phyloP scores from a whole-genome alignment of 352 stramenopile species.

The Globisporangium perplexum region DNA sequence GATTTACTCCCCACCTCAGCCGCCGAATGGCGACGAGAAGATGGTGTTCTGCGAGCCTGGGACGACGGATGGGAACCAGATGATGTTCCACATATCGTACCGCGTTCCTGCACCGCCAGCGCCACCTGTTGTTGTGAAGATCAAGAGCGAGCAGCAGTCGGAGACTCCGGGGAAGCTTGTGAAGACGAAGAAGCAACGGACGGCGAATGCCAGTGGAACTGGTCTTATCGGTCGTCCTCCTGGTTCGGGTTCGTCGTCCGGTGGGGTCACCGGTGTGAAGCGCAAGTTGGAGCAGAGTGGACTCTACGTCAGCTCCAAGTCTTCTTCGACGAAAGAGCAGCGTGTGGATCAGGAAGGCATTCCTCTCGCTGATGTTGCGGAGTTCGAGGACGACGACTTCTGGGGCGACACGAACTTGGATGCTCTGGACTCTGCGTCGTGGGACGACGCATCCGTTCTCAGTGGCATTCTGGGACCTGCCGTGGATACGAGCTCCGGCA shows the following conservation, averaged over 20 bases:
- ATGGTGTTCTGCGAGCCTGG: conserved; percentile 24
- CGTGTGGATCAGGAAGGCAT: conserved; percentile 75
- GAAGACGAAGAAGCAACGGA: conserved; percentile 64
- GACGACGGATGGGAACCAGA: conserved; percentile 22
- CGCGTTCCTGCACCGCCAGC: conserved; percentile 44
- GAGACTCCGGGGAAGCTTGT: conserved; percentile 22
- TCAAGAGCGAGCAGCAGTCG: conserved; percentile 25
- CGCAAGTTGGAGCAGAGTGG: conserved; percentile 56
- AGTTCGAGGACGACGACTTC: conserved; percentile 81
- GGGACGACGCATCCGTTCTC: conserved; percentile 73
- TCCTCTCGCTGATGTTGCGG: conserved; percentile 55
- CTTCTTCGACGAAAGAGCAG: conserved; percentile 52
- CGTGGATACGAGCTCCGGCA: conserved; percentile 18
- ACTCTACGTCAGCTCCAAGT: neutral
- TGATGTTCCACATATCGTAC: conserved; percentile 64
- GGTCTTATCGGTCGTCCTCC: conserved; percentile 7
- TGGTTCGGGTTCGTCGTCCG: conserved; percentile 6
- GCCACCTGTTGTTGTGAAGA: conserved; percentile 16
- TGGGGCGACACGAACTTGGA: conserved; percentile 87
- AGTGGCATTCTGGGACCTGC: conserved; percentile 48
- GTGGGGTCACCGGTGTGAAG: conserved; percentile 33
- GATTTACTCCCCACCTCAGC: conserved; percentile 43
- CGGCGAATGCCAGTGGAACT: conserved; percentile 12
- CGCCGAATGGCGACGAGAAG: conserved; percentile 10
- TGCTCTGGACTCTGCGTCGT: conserved; percentile 74